phyloP scores from a whole-genome alignment of 257 asterid genomes.

The Gentiana straminea region DNA sequence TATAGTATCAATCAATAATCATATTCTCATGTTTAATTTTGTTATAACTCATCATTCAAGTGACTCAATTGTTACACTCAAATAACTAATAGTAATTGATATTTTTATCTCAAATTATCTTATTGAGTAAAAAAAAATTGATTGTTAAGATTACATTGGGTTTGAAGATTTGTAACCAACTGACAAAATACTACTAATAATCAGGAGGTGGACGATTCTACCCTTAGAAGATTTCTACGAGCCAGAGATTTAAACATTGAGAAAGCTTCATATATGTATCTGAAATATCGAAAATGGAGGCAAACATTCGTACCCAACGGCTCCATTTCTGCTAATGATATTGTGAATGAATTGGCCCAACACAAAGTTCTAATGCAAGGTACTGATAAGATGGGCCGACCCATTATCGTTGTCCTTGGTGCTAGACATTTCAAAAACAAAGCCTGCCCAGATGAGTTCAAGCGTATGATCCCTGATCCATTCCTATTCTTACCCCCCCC shows the following conservation, averaged over 20 bases:
- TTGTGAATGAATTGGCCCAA: slow-evolving; percentile 48
- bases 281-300: slow-evolving; percentile 54
- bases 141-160: too few species aligned
- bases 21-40: too few species aligned
- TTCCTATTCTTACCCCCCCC: not conserved
- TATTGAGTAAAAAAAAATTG: too few species aligned
- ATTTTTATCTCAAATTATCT: too few species aligned
- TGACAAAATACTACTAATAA: not conserved
- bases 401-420: slow-evolving; percentile 50
- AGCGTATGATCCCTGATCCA: slow-evolving; percentile 27
- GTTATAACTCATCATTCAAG: too few species aligned
- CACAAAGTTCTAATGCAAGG: slow-evolving; percentile 74
- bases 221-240: slow-evolving; percentile 66
- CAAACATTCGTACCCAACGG: slow-evolving; percentile 49
- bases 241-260: slow-evolving; percentile 54
- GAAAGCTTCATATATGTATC: slow-evolving; percentile 51
- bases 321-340: slow-evolving; percentile 30
- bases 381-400: slow-evolving; percentile 50
- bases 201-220: slow-evolving; percentile 54
- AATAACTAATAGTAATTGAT: too few species aligned
- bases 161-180: too few species aligned
- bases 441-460: slow-evolving; percentile 53
- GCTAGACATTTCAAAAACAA: slow-evolving; percentile 41
- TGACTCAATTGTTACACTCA: too few species aligned
- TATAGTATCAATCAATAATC: too few species aligned